These are phyloP conservation scores for Plectosphaerella sp. DNA, from an alignment of 2,329 filamentous ascomycete species.

Conservation along the genomic window DNA sequence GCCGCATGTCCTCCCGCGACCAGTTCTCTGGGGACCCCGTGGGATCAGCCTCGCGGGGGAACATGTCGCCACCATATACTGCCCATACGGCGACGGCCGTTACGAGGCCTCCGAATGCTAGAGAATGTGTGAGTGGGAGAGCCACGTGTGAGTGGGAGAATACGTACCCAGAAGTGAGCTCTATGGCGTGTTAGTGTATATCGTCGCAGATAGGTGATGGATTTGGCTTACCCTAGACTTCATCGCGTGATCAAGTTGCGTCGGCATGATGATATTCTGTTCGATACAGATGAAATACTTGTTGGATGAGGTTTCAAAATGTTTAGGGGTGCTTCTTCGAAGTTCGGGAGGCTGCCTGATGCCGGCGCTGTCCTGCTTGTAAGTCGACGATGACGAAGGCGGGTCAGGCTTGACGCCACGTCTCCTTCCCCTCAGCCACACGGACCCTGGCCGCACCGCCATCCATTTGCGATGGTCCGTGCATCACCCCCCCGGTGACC, in stretches of 20 bases:
- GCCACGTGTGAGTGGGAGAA: not conserved
- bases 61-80: slow-evolving; percentile 83
- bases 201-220: slow-evolving; percentile 6
- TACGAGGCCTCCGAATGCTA: slow-evolving; percentile 76
- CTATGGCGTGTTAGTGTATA: slow-evolving; percentile 1
- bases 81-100: slow-evolving; percentile 77
- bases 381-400: not conserved
- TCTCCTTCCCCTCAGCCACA: not conserved
- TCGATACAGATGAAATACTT: not conserved
- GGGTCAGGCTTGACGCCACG: not conserved
- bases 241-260: slow-evolving; percentile 62
- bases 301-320: not conserved
- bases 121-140: slow-evolving; percentile 20
- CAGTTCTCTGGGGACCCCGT: slow-evolving; percentile 67
- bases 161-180: slow-evolving; percentile 9
- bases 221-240: slow-evolving; percentile 57
- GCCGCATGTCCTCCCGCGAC: slow-evolving; percentile 73
- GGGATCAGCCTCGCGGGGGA: slow-evolving; percentile 72
- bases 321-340: not conserved
- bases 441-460: not conserved
- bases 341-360: not conserved
- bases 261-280: slow-evolving; percentile 49
- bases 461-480: not conserved
- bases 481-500: not conserved
- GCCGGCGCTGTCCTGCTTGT: not conserved